Evolutionary conservation across 352 stramenopile genomes (phyloP), one percentile per base, ranked within the genome.

Genomic region (Pilasporangium apinafurcum): DNA sequence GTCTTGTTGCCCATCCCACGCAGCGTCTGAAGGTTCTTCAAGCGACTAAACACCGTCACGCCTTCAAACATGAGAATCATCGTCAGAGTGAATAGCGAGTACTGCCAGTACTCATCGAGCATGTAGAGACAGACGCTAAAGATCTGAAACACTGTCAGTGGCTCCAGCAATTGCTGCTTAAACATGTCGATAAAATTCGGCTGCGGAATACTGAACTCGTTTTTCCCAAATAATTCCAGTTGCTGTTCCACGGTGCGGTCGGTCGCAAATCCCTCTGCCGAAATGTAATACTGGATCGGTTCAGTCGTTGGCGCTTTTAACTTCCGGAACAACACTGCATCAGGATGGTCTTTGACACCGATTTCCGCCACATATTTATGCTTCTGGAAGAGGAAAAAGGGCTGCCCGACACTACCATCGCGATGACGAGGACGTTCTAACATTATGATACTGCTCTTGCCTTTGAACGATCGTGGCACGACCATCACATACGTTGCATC

Each of bases 61-160:
- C 81, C 87, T 60, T 99, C 97, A 51, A 99, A 99, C 62, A 99
- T 83, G 38, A 99, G 60, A 38, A 99, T 92, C 75, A 98, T 98
- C 31, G 82, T 72, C 9, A 99, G 73, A 34, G 96, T 99, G 53
- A 99, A 99, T n/a, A 99, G 68, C 24, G 92, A 96, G 73, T 99
- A 99, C 67, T 99, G 95, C 95, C 96, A 99, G 76, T 99, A 99
- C 64, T 99, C 97, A 68, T 99, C 97, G 12, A 99, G 73, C 70
- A 92, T 97, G 86, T 98, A 99, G 18, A 99, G 68, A 20, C 95
- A 76, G 14, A 99, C 95, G 58, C 95, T 99, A 38, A 99, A 96
- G 39, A 99, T 76, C 81, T 99, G 97, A 65, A 99, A 99, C 1
- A 99, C 78, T 45, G 98, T 99, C 32, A 99, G 92, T 14, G 97